A percentile compares a stretch with the other conserved stretches of the same genome.
phyloP scores from a whole-genome alignment of 345 rosid species.

The Combretum micranthum region DNA sequence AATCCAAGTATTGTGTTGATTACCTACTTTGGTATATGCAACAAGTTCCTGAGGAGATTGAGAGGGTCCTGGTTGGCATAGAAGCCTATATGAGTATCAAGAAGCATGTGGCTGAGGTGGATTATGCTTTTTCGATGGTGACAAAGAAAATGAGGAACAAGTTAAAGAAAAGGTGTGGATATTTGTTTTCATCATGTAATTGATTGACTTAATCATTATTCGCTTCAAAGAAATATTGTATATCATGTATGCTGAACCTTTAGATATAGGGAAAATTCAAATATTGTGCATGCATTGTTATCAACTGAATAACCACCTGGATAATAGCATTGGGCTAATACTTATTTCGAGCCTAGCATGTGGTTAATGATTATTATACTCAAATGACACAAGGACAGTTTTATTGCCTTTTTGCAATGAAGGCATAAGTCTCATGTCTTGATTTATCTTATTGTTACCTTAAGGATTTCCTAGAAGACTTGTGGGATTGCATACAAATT shows the following conservation, averaged over 20 bases:
- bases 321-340: too few relatives aligned
- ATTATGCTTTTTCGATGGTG: conserved; percentile 63
- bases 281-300: neutral
- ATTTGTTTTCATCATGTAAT: neutral
- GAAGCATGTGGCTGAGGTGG: conserved; percentile 55
- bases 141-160: conserved; percentile 37
- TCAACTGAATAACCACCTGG: too few relatives aligned
- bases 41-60: conserved; percentile 99
- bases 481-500: conserved; percentile 68
- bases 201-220: neutral
- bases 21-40: conserved; percentile 19
- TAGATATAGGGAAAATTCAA: too few relatives aligned
- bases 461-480: conserved; percentile 96
- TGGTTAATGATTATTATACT: too few relatives aligned
- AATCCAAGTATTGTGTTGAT: neutral
- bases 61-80: conserved; percentile 80
- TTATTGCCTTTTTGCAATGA: too few relatives aligned
- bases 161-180: conserved; percentile 37
- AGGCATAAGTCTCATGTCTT: too few relatives aligned
- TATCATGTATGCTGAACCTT: too few relatives aligned
- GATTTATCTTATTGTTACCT: neutral
- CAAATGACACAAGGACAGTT: too few relatives aligned
- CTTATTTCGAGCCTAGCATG: too few relatives aligned
- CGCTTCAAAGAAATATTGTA: too few relatives aligned
- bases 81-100: conserved; percentile 95